phyloP scores from a whole-genome alignment of 2,329 filamentous ascomycete species.

The Calycina herbarum region DNA sequence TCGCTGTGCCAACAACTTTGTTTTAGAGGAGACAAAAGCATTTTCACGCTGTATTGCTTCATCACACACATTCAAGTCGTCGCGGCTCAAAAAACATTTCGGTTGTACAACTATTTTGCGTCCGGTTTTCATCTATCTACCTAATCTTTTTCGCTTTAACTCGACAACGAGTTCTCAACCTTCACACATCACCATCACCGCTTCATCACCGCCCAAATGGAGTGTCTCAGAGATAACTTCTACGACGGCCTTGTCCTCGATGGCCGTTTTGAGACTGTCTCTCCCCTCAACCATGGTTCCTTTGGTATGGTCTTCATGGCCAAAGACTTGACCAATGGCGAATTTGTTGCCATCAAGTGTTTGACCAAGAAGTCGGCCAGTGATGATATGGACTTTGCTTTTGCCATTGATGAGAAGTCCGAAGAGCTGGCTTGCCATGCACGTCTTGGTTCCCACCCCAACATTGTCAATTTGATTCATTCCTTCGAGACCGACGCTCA shows the following conservation, averaged over 20 bases:
- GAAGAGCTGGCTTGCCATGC: slow-evolving; percentile 80
- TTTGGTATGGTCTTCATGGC: slow-evolving; percentile 99
- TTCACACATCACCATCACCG: slow-evolving; percentile 12
- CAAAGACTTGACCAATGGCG: slow-evolving; percentile 71
- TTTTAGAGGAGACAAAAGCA: slow-evolving; percentile 41
- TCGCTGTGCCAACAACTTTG: slow-evolving; percentile 37
- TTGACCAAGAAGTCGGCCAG: slow-evolving; percentile 77
- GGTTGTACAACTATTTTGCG: slow-evolving; percentile 36
- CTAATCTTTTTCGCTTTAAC: slow-evolving; percentile 26
- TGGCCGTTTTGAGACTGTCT: slow-evolving; percentile 87
- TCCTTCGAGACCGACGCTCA: slow-evolving; percentile 92
- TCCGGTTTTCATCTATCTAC: slow-evolving; percentile 26
- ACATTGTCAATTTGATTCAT: slow-evolving; percentile 90
- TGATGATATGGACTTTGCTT: slow-evolving; percentile 52
- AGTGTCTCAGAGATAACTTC: slow-evolving; percentile 85
- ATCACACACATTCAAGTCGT: slow-evolving; percentile 25
- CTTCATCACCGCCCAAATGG: slow-evolving; percentile 53
- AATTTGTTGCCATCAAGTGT: slow-evolving; percentile 93
- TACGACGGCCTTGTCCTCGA: slow-evolving; percentile 76
- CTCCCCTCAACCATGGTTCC: slow-evolving; percentile 95
- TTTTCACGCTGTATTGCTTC: slow-evolving; percentile 34
- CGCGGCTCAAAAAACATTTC: slow-evolving; percentile 34
- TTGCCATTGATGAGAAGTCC: slow-evolving; percentile 78
- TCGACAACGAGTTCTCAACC: slow-evolving; percentile 15
- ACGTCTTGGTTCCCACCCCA: slow-evolving; percentile 75